Base-by-base conservation (phyloP, 176 grass and related monocot species). In the Cenchrus fungigraminus region DNA sequence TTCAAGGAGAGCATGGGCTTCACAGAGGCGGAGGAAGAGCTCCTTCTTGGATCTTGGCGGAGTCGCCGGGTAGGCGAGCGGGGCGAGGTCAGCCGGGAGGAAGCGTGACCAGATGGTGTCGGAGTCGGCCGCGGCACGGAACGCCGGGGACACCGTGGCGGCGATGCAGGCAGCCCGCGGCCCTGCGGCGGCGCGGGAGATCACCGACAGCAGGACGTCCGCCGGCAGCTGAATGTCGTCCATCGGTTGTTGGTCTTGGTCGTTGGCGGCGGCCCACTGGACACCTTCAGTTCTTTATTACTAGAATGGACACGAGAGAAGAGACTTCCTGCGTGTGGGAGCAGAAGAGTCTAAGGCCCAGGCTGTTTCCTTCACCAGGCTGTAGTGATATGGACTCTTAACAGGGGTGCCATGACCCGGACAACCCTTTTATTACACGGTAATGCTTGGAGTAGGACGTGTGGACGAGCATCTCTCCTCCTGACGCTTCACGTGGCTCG, bases 1-100 rank as follows among this genome's bases (percentile, higher is more conserved):
- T 2, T 71, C 14, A 8, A 86, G 28, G 74, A 90, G 79, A 60
- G 60, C 29, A 49, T 61, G 65, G 43, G 13, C 40, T 12, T 29
- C 57, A 10, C 73, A 90, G 74, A 87, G 79, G 56, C 28, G 73
- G 51, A 86, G 76, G 84, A 79, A 90, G 66, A 90, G 73, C 2
- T 37, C 88, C 72, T 86, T 85, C 37, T 83, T 86, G 34, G 79
- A 64, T 9, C 11, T 5, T 7, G 56, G 56, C 45, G 47, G 29
- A 4, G 72, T 22, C 50, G 29, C 2, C 12, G 73, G 73, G 73
- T 19, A 37, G 29, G 9, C 25, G 15, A 75, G 73, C 13, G 73
- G 73, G 7, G 73, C 3, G 51, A 75, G 73, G 51, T 75, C 51
- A 0, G 51, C 28, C 28, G 73, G 73, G 15, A 74, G 29, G 50